A percentile compares a stretch with the other conserved stretches of the same genome.
phyloP scores from a whole-genome alignment of 2,329 filamentous ascomycete genomes.

The Fusarium nygamai region DNA sequence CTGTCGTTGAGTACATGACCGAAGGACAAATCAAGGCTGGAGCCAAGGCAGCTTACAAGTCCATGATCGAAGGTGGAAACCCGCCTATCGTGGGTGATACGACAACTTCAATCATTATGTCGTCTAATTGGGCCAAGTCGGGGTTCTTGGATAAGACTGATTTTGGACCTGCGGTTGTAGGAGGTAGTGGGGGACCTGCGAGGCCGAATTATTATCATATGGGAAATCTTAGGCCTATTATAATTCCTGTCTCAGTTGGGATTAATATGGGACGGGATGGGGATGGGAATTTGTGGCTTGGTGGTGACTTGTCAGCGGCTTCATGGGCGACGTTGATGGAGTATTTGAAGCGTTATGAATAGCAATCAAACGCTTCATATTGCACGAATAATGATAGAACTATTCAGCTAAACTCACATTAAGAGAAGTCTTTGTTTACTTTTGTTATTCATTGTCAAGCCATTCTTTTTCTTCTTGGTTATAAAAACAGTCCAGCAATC shows the following conservation, averaged over 20 bases:
- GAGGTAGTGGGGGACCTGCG: background rate
- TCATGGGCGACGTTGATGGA: background rate
- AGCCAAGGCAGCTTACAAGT: too few relatives aligned
- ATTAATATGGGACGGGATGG: background rate
- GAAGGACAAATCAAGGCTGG: background rate
- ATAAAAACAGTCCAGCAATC: too few relatives aligned
- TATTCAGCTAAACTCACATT: too few relatives aligned
- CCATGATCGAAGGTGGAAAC: background rate
- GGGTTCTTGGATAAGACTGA: background rate
- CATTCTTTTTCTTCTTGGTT: too few relatives aligned
- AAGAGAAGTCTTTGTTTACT: too few relatives aligned
- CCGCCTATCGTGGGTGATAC: background rate
- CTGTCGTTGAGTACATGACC: background rate
- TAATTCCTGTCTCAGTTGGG: background rate
- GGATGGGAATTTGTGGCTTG: background rate
- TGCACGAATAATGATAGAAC: background rate
- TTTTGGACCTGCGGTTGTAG: background rate
- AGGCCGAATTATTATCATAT: background rate
- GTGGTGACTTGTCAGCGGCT: background rate
- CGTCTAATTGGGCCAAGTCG: background rate
- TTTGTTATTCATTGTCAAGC: too few relatives aligned
- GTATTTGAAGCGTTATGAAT: background rate
- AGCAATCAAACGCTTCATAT: background rate
- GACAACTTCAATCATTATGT: background rate
- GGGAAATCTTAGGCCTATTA: background rate